Conservation (phyloP, 1,284 basidiomycete genomes). For the Moesziomyces sp. region DNA sequence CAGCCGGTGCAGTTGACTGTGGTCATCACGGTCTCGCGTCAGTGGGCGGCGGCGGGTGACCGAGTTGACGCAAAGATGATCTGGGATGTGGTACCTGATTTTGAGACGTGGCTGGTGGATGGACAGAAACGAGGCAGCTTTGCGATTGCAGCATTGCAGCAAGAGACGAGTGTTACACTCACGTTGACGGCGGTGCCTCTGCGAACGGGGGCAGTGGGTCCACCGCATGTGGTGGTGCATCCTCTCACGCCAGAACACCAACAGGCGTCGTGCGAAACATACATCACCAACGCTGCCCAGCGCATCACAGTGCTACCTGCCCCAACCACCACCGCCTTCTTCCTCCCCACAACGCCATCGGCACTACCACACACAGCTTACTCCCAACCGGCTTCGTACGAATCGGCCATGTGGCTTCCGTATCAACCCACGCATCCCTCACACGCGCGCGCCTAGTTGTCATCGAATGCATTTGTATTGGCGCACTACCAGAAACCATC, state of each 20-base stretch:
- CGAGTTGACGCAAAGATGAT: slow-evolving; percentile 24
- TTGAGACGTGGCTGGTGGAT: slow-evolving; percentile 59
- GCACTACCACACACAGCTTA: neutral
- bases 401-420: too few species aligned
- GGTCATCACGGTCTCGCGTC: slow-evolving; percentile 23
- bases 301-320: slow-evolving; percentile 38
- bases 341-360: slow-evolving; percentile 7
- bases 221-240: slow-evolving; percentile 9
- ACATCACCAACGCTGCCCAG: slow-evolving; percentile 39
- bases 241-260: neutral
- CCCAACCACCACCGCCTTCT: slow-evolving; percentile 22
- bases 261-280: slow-evolving; percentile 47
- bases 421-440: too few species aligned
- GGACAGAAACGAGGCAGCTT: slow-evolving; percentile 50
- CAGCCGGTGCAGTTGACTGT: slow-evolving; percentile 33
- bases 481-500: slow-evolving; percentile 84
- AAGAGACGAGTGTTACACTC: slow-evolving; percentile 4
- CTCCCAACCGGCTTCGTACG: neutral
- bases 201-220: slow-evolving; percentile 20
- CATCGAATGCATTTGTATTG: too few species aligned
- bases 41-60: slow-evolving; percentile 21
- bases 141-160: neutral
- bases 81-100: slow-evolving; percentile 57
- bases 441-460: too few species aligned
- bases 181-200: slow-evolving; percentile 50